Evolutionary conservation across 805 yeast species (phyloP), one percentile per base, ranked within the genome.

Genomic region (Candida alai): DNA sequence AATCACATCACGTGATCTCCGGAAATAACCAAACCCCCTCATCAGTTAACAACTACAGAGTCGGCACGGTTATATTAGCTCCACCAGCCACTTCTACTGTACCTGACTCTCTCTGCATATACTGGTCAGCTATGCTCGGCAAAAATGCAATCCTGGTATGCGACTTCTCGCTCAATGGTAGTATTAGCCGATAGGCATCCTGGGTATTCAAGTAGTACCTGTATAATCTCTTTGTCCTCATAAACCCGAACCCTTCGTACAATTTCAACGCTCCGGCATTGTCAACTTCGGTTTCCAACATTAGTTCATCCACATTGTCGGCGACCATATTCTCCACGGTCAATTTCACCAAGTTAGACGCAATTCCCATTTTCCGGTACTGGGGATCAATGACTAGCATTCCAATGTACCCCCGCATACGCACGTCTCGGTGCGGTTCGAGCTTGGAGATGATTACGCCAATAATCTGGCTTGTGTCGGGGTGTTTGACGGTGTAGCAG

Each of bases 381-480:
- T 60, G 53, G 24, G 78, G 76, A 32, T 80, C 79, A 9, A 90
- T 95, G 0, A 94, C 96, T 35, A 93, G 62, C 98, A 93, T 93
- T 2, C 97, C 98, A 19, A 93, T 89, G 51, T 93, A 93, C 0
- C 98, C 98, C 40, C 98, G 70, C 45, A 69, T 53, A 40, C 96
- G 68, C 8, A 76, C 80, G 15, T 73, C 69, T 39, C 90, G 70
- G 58, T 90, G 97, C 1, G 74, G 65, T 43, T 84, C 95, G 9
- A 79, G 75, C 49, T 88, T 86, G 34, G 94, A 80, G 5, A 93
- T 84, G 6, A 90, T 79, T 24, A 83, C 85, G 3, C 97, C 98
- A n/a, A 89, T 66, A 2, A 81, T 69, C 13, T 52, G 48, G 4
- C 40, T 52, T 5, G 47, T 37, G 6, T 33, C 51, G 3, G 24